These are phyloP conservation scores for Claviceps pazoutovae DNA, from an alignment of 2,329 filamentous ascomycete species.

Conservation along the genomic window DNA sequence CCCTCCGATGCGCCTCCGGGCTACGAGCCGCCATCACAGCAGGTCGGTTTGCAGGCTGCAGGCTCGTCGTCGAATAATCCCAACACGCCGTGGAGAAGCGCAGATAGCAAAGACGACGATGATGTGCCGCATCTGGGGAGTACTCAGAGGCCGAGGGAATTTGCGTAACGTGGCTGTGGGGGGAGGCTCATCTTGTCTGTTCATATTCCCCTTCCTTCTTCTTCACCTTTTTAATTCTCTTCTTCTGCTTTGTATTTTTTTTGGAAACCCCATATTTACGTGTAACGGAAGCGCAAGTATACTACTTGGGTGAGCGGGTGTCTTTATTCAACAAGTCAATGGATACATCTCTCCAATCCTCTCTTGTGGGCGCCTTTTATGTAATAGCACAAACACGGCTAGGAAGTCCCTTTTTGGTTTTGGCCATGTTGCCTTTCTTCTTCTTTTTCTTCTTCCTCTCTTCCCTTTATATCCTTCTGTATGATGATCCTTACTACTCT, in stretches of 20 bases:
- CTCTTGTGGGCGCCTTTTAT: no score
- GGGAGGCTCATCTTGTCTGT: no score
- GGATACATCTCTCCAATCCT: not conserved
- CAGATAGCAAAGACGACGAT: constrained; percentile 16
- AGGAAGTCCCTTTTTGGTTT: no score
- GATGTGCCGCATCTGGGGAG: constrained; percentile 17
- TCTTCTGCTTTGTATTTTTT: not conserved
- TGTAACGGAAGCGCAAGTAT: not conserved
- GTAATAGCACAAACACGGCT: no score
- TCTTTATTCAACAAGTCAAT: no score
- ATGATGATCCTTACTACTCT: no score
- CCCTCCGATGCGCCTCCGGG: constrained; percentile 19
- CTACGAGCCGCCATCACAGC: constrained; percentile 19
- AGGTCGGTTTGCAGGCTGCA: constrained; percentile 15
- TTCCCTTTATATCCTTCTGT: no score
- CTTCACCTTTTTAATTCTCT: not conserved
- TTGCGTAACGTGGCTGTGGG: constrained; percentile 10
- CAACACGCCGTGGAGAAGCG: constrained; percentile 14
- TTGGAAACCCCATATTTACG: not conserved
- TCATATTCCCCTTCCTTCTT: not conserved
- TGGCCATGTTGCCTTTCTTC: not conserved
- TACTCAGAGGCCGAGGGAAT: constrained; percentile 20
- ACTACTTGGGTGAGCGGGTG: not conserved
- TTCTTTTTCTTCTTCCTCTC: not conserved
- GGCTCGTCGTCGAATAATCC: constrained; percentile 12